Base-by-base conservation (phyloP, 108 stramenopile species). In the Cyclotella sp. region DNA sequence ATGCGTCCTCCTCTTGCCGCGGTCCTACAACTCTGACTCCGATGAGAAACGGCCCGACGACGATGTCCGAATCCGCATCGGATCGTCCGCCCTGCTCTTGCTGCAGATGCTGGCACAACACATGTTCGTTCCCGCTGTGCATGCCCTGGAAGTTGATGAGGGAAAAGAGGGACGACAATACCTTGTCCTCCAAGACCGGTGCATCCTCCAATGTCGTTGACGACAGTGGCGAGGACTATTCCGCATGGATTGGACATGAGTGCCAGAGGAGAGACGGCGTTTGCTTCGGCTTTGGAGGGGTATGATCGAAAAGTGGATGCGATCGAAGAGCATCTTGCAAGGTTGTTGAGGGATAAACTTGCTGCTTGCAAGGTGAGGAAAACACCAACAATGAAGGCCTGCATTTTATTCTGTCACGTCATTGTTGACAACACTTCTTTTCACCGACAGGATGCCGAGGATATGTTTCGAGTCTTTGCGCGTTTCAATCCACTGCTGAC, bases 401-500 rank as follows among this genome's bases (percentile, higher is more conserved):
- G 29, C 39, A 40, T 42, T 43, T n/a, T n/a, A n/a, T n/a, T n/a
- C n/a, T n/a, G n/a, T n/a, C n/a, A n/a, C n/a, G 24, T 9, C 3
- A 16, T 1, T n/a, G 1, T 49, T 49, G 9, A 1, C 9, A 49
- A 49, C n/a, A 49, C 9, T 3, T 49, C 47, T n/a, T 49, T n/a
- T 49, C 6, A 28, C 27, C 39, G 14, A 16, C 70, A 92, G 76
- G 95, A 96, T 66, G 98, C 98, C 53, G 98, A 98, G 79, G 98
- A 98, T 79, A 98, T 98, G 97, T 99, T 99, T 83, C 82, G 92
- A 7, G 96, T 97, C 21, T 98, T 99, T 75, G 90, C 90, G 9
- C 77, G 93, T 19, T 99, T 99, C 85, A 98, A 98, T 73, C 96
- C 96, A 16, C 91, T 99, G 65, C 75, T 99, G 75, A 86, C 94